phyloP scores from a whole-genome alignment of 352 stramenopile genomes.

The Phytopythium montanum region DNA sequence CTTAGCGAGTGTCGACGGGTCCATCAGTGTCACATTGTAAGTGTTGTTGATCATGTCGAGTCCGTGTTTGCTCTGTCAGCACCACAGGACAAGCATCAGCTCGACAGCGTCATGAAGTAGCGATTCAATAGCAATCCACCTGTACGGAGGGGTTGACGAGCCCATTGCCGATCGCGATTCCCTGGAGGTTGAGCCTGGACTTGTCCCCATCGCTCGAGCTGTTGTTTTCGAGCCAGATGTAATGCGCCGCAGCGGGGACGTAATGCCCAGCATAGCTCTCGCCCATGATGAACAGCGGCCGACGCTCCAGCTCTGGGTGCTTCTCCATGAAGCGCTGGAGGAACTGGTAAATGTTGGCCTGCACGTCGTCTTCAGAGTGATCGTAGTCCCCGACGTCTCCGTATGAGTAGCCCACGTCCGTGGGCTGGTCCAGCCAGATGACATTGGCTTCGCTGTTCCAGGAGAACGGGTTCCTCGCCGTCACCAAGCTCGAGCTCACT shows the following conservation, averaged over 20 bases:
- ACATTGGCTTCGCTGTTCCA: constrained; percentile 52
- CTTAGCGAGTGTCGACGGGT: constrained; percentile 16
- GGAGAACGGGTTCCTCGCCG: constrained; percentile 36
- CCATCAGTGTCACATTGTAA: constrained; percentile 51
- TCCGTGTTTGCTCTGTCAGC: constrained; percentile 22
- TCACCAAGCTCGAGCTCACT: constrained; percentile 22
- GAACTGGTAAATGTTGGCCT: constrained; percentile 53
- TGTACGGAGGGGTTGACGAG: constrained; percentile 41
- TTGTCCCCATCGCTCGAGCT: not conserved
- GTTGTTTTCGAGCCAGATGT: constrained; percentile 50
- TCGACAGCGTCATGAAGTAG: not conserved
- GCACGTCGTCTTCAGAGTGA: constrained; percentile 38
- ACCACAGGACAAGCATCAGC: not conserved
- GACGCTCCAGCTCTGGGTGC: constrained; percentile 37
- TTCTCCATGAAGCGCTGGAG: constrained; percentile 42
- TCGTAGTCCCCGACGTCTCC: constrained; percentile 31
- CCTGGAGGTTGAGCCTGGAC: constrained; percentile 35
- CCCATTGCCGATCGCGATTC: constrained; percentile 52
- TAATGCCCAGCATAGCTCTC: constrained; percentile 60
- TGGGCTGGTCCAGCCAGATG: constrained; percentile 59
- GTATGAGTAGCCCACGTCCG: constrained; percentile 50
- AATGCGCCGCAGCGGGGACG: constrained; percentile 42
- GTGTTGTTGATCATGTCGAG: constrained; percentile 56
- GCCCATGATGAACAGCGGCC: constrained; percentile 46
- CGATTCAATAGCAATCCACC: not conserved